Evolutionary conservation across 345 rosid genomes (phyloP).

Genomic region (Salix caprea): DNA sequence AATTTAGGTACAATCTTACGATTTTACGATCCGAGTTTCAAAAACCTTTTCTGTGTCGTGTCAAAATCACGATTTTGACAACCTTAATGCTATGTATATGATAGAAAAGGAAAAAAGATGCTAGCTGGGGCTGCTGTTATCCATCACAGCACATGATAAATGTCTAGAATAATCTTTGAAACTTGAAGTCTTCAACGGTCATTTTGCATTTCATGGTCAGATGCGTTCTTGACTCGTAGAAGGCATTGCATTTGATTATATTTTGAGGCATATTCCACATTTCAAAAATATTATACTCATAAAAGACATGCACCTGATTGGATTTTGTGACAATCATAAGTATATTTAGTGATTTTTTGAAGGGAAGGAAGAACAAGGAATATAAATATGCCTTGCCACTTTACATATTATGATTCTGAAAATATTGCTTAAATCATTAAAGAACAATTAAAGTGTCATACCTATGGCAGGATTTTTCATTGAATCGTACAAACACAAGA

Average conservation of each 20-base stretch:
- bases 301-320: neutral
- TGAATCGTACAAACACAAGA: slow-evolving; percentile 67
- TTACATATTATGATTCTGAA: neutral
- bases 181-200: neutral
- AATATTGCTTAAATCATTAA: neutral
- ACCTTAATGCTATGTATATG: too few species aligned
- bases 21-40: too few species aligned
- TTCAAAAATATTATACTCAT: neutral
- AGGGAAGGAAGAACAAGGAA: too few species aligned
- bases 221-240: neutral
- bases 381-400: too few species aligned
- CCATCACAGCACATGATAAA: too few species aligned
- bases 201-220: neutral
- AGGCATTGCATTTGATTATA: neutral
- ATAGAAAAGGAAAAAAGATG: too few species aligned
- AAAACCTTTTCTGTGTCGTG: too few species aligned
- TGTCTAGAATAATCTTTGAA: neutral
- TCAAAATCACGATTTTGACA: too few species aligned
- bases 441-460: neutral
- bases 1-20: too few species aligned
- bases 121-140: too few species aligned
- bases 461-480: slow-evolving; percentile 27
- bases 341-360: neutral
- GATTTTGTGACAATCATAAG: neutral
- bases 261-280: neutral